These are phyloP conservation scores for Cryptosporidium sp. DNA, from an alignment of 169 alveolate species.

Conservation along the genomic window DNA sequence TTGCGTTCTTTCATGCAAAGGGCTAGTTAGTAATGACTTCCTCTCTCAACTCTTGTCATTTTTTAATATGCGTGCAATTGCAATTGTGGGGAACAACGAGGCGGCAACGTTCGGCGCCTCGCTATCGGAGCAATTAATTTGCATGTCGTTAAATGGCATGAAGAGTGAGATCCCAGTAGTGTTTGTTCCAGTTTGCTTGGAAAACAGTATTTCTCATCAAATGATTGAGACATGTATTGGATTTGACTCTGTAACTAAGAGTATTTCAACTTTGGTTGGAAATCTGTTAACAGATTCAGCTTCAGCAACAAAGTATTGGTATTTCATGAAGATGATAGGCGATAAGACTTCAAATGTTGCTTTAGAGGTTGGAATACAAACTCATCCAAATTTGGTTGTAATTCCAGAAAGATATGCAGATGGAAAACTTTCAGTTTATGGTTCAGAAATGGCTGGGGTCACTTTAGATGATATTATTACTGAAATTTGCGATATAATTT, in stretches of 20 bases:
- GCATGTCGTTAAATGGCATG: slow-evolving; percentile 76
- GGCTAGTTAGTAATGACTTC: neutral
- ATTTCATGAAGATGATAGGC: slow-evolving; percentile 89
- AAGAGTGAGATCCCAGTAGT: slow-evolving; percentile 78
- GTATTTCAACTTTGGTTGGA: slow-evolving; percentile 87
- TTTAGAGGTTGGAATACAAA: slow-evolving; percentile 86
- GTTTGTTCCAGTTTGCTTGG: slow-evolving; percentile 87
- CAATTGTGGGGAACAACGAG: slow-evolving; percentile 88
- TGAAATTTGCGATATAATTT: slow-evolving; percentile 94
- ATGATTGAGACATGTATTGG: slow-evolving; percentile 86
- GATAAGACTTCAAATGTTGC: slow-evolving; percentile 89
- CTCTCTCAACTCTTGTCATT: neutral
- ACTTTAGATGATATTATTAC: slow-evolving; percentile 93
- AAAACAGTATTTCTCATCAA: slow-evolving; percentile 84
- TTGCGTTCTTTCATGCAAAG: slow-evolving; percentile 21
- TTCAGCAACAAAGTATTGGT: slow-evolving; percentile 90
- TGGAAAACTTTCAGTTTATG: slow-evolving; percentile 76
- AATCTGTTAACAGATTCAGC: slow-evolving; percentile 89
- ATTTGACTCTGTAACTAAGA: slow-evolving; percentile 88
- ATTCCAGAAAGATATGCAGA: slow-evolving; percentile 83
- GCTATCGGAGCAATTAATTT: slow-evolving; percentile 82
- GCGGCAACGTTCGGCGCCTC: slow-evolving; percentile 85
- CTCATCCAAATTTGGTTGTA: slow-evolving; percentile 87
- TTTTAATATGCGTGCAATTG: slow-evolving; percentile 83
- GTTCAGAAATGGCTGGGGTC: slow-evolving; percentile 89